Evolutionary conservation across 352 stramenopile species (phyloP).

Genomic region (Phytophthora palmivora): DNA sequence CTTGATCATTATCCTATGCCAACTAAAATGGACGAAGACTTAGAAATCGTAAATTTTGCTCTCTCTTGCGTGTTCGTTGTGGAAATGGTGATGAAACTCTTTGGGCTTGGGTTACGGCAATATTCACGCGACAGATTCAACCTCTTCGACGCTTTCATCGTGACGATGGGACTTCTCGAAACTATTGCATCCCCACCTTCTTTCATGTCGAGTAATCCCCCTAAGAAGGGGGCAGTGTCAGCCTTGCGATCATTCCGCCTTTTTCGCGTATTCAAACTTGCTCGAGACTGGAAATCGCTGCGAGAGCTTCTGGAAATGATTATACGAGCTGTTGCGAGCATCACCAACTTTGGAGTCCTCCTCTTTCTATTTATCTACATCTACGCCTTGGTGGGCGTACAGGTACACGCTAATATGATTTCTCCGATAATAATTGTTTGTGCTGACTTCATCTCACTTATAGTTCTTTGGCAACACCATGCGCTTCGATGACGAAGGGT

Average conservation of each 20-base stretch:
- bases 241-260: constrained; percentile 91
- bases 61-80: constrained; percentile 78
- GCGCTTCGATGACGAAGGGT: constrained; percentile 89
- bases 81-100: constrained; percentile 86
- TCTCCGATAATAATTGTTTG: background rate
- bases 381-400: constrained; percentile 91
- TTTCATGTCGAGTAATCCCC: constrained; percentile 64
- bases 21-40: constrained; percentile 45
- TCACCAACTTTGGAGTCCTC: constrained; percentile 94
- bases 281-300: constrained; percentile 92
- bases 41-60: constrained; percentile 84
- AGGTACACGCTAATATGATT: constrained; percentile 42
- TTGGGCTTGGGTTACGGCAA: constrained; percentile 76
- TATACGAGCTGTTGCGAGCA: constrained; percentile 89
- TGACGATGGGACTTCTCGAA: constrained; percentile 79
- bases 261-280: constrained; percentile 95
- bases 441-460: constrained; percentile 1
- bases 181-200: constrained; percentile 70
- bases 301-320: constrained; percentile 94
- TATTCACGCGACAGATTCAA: constrained; percentile 87
- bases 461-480: constrained; percentile 96
- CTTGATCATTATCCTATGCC: constrained; percentile 89
- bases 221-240: constrained; percentile 74
- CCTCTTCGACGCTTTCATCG: constrained; percentile 89
- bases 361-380: constrained; percentile 97